These are phyloP conservation scores for Lolium multiflorum DNA, from an alignment of 176 grass and related monocot species.

Conservation along the genomic window DNA sequence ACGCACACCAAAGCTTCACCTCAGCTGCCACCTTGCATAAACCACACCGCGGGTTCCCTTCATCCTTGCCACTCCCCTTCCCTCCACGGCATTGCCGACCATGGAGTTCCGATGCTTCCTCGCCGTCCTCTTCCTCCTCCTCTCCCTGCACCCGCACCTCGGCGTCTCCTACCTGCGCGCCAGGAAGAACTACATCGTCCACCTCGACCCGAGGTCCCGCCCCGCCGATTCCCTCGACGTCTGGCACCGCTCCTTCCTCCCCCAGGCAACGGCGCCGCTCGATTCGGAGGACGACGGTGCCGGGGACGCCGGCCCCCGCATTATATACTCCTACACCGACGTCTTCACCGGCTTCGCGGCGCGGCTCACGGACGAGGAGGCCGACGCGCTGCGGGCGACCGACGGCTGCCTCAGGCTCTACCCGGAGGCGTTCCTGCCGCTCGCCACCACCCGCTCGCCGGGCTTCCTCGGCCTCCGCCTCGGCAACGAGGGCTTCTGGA, in stretches of 20 bases:
- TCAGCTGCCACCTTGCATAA: conserved; percentile 27
- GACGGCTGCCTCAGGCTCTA: conserved; percentile 58
- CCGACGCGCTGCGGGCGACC: conserved; percentile 48
- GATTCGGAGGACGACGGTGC: conserved; percentile 22
- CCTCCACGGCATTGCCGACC: background rate
- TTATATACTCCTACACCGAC: conserved; percentile 78
- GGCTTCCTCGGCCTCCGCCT: conserved; percentile 78
- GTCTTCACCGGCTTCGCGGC: conserved; percentile 88
- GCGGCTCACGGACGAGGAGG: conserved; percentile 69
- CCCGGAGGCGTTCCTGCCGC: conserved; percentile 65
- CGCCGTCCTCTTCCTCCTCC: conserved; percentile 15
- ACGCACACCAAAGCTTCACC: background rate
- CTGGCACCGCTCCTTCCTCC: conserved; percentile 83
- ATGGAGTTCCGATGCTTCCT: conserved; percentile 29
- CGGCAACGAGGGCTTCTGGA: conserved; percentile 69
- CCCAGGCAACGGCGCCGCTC: conserved; percentile 3
- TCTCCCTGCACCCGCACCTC: conserved; percentile 25
- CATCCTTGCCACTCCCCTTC: background rate
- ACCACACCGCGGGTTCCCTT: background rate
- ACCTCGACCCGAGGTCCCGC: conserved; percentile 45
- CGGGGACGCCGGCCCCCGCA: conserved; percentile 39
- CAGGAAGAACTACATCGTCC: conserved; percentile 82
- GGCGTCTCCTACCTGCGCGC: conserved; percentile 48
- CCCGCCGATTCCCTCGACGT: conserved; percentile 37
- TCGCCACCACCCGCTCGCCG: conserved; percentile 81